Evolutionary conservation across 1,139 yeast genomes (phyloP).

Genomic region (Candida dubliniensis): DNA sequence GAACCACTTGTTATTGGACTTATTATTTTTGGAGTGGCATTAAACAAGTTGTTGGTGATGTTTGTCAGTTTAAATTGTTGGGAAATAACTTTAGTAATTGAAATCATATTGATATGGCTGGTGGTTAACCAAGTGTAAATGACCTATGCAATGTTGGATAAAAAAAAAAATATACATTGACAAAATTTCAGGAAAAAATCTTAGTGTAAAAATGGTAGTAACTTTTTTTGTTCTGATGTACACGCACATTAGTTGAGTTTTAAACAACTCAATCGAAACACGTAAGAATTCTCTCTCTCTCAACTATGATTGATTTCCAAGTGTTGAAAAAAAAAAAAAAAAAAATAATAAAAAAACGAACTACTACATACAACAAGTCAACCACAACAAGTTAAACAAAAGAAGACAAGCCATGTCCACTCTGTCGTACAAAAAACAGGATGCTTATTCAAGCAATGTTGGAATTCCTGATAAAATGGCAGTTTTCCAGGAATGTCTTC

Average conservation of each 20-base stretch:
- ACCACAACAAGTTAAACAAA: not conserved
- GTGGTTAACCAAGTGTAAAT: not conserved
- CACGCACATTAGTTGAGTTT: too few relatives aligned
- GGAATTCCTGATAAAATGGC: constrained; percentile 93
- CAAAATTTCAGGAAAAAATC: not conserved
- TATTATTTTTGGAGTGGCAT: constrained; percentile 19
- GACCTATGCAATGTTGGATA: not conserved
- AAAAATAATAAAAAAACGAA: not conserved
- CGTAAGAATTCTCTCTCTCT: constrained; percentile 2
- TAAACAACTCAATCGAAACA: constrained; percentile 1
- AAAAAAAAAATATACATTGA: not conserved
- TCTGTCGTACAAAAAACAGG: constrained; percentile 78
- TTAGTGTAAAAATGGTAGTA: too few relatives aligned
- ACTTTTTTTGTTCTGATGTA: too few relatives aligned
- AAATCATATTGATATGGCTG: constrained; percentile 4
- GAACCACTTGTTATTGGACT: constrained; percentile 10
- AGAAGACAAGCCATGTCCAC: constrained; percentile 58
- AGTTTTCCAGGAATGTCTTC: constrained; percentile 92
- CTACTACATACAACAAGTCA: not conserved
- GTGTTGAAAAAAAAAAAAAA: not conserved
- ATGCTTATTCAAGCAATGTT: constrained; percentile 55
- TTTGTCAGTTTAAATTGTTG: constrained; percentile 12
- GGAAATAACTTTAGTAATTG: constrained; percentile 6
- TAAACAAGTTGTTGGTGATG: constrained; percentile 16
- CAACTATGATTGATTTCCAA: not conserved